Percentiles rank a stretch among this genome's conserved stretches.
Conservation (phyloP, 306 rosid species). For the Pueraria montana region DNA sequence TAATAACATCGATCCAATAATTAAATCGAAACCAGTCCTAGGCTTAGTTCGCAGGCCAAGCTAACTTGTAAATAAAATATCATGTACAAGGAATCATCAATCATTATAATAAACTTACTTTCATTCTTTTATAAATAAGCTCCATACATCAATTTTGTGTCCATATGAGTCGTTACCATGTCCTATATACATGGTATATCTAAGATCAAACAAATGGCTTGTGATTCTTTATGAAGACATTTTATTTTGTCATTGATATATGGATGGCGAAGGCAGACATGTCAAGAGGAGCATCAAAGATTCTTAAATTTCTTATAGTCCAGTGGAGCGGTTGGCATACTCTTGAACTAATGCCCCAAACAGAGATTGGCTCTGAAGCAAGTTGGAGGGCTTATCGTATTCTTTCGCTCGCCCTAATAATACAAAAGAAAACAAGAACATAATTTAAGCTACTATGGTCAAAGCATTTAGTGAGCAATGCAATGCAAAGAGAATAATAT, state of each 20-base stretch:
- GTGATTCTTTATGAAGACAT: not conserved
- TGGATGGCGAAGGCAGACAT: not conserved
- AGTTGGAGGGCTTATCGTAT: slow-evolving; percentile 68
- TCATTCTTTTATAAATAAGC: too few relatives aligned
- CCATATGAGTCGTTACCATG: not conserved
- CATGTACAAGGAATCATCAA: too few relatives aligned
- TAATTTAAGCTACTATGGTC: not conserved
- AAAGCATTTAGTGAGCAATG: not conserved
- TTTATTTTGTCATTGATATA: not conserved
- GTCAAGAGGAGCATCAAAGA: not conserved
- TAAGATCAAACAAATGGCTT: too few relatives aligned
- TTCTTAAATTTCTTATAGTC: slow-evolving; percentile 47
- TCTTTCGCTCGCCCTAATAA: slow-evolving; percentile 70
- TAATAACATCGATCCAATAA: too few relatives aligned
- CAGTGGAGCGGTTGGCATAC: slow-evolving; percentile 74
- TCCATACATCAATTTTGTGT: not conserved
- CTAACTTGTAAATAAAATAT: too few relatives aligned
- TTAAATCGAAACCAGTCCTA: too few relatives aligned
- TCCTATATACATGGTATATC: not conserved
- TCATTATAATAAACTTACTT: too few relatives aligned
- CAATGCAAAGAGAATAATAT: slow-evolving; percentile 4
- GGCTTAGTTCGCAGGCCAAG: too few relatives aligned
- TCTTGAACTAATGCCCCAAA: slow-evolving; percentile 86
- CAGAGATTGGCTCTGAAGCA: slow-evolving; percentile 68
- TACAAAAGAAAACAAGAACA: not conserved